phyloP scores from a whole-genome alignment of 257 asterid genomes.

The Datura wrightii region DNA sequence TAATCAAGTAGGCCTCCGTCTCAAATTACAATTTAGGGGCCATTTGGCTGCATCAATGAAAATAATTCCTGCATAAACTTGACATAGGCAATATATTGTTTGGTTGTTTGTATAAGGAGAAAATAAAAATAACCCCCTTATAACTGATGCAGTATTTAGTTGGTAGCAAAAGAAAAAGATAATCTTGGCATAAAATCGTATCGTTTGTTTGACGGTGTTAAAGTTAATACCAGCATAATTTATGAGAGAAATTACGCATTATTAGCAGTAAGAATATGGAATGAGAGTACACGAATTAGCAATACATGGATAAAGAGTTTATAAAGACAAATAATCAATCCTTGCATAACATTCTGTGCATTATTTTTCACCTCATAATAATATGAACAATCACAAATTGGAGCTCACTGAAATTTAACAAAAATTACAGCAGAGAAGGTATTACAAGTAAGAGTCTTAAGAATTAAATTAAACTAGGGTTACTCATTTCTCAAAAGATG shows the following conservation, averaged over 20 bases:
- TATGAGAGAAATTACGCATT: not conserved
- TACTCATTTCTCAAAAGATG: constrained; percentile 11
- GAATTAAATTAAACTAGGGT: not conserved
- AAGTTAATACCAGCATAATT: not conserved
- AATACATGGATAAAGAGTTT: not conserved
- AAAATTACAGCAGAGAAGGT: not conserved
- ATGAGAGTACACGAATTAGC: not conserved
- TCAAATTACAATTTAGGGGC: not conserved
- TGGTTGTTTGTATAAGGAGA: not conserved
- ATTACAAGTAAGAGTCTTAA: not conserved
- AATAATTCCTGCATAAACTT: not conserved
- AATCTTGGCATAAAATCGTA: not conserved
- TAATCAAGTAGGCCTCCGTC: not conserved
- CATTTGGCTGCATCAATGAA: not conserved
- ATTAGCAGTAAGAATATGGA: not conserved
- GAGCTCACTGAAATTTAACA: not conserved
- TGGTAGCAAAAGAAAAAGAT: not conserved
- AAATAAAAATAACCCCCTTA: not conserved
- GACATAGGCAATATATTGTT: not conserved
- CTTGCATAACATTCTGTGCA: not conserved
- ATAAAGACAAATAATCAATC: not conserved
- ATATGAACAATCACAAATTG: not conserved
- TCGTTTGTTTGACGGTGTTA: not conserved
- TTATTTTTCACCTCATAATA: constrained; percentile 2
- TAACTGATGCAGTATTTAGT: not conserved